Percentiles rank a stretch among this genome's conserved stretches.
phyloP scores from a whole-genome alignment of 345 rosid species.

The Isatis tinctoria region DNA sequence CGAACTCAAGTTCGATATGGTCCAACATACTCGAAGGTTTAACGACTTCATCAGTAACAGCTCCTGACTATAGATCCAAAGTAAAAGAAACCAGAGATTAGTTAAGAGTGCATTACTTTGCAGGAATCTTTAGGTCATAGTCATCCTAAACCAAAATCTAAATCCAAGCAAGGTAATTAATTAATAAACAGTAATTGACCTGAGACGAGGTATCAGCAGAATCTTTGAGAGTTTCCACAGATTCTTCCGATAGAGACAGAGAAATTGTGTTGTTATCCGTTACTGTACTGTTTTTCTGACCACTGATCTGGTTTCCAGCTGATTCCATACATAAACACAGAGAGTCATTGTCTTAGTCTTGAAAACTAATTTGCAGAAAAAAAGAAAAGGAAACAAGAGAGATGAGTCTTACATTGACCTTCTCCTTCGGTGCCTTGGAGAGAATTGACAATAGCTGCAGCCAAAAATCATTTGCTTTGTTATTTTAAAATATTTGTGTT shows the following conservation, averaged over 20 bases:
- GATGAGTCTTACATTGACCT: constrained; percentile 15
- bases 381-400: neutral
- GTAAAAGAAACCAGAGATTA: neutral
- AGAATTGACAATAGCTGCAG: constrained; percentile 25
- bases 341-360: neutral
- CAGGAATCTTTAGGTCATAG: neutral
- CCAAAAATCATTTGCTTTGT: neutral
- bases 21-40: constrained; percentile 26
- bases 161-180: neutral
- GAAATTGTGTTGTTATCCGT: constrained; percentile 29
- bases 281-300: constrained; percentile 27
- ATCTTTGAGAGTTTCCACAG: neutral
- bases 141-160: neutral
- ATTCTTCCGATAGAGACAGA: constrained; percentile 26
- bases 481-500: neutral
- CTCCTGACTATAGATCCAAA: constrained; percentile 26
- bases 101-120: neutral
- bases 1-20: constrained; percentile 28
- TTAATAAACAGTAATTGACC: constrained; percentile 3
- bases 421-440: constrained; percentile 25
- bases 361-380: neutral
- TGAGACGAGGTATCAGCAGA: constrained; percentile 21
- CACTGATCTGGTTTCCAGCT: constrained; percentile 20
- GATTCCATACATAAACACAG: constrained; percentile 11
- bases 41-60: constrained; percentile 30